phyloP scores from a whole-genome alignment of 1,139 yeast genomes.

The Yamadazyma jaroonii region DNA sequence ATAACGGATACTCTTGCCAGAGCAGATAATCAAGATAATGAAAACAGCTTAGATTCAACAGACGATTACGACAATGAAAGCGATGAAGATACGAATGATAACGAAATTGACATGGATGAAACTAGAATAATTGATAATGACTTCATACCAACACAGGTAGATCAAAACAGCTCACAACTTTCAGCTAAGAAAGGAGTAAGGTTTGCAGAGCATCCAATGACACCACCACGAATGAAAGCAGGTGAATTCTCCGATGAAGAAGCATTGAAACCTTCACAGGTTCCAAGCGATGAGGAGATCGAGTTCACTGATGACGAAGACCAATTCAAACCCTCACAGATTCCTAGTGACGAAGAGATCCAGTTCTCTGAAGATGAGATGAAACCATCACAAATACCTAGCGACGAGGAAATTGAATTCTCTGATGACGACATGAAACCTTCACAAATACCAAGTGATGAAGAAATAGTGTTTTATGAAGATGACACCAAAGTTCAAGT shows the following conservation, averaged over 20 bases:
- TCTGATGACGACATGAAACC: background rate
- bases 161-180: background rate
- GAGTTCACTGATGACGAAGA: constrained; percentile 3
- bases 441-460: background rate
- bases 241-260: constrained; percentile 1
- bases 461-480: background rate
- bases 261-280: constrained; percentile 1
- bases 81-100: constrained; percentile 1
- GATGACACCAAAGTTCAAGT: background rate
- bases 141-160: background rate
- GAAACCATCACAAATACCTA: background rate
- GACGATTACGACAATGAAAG: constrained; percentile 4
- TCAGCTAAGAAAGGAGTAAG: too few relatives aligned
- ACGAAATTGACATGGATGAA: background rate
- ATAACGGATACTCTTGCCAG: constrained; percentile 3
- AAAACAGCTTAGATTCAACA: constrained; percentile 3
- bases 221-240: too few relatives aligned
- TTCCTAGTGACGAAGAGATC: too few relatives aligned
- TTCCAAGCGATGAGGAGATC: constrained; percentile 11
- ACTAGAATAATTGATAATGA: constrained; percentile 1
- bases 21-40: constrained; percentile 1
- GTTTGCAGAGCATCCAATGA: too few relatives aligned
- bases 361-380: constrained; percentile 6
- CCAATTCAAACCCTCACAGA: background rate
- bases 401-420: background rate